These are phyloP conservation scores for Silene uniflora DNA, from an alignment of 148 eudicot species.

Conservation along the genomic window DNA sequence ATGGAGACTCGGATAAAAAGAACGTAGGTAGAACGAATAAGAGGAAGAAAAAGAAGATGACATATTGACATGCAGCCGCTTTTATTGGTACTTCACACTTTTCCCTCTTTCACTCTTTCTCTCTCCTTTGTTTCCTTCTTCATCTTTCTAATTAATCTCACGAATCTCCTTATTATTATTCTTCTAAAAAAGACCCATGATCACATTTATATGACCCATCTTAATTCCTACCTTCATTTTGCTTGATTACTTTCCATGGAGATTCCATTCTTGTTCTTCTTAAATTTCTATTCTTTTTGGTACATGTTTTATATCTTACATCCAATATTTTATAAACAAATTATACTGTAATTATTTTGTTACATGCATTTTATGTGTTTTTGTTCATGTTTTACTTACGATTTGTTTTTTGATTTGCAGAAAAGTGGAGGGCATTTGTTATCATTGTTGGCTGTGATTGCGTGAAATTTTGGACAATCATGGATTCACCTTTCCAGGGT, in stretches of 20 bases:
- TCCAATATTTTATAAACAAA: no score
- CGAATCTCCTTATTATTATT: constrained; percentile 5
- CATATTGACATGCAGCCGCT: constrained; percentile 34
- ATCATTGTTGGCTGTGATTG: constrained; percentile 29
- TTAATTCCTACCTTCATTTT: background rate
- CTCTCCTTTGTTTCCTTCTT: background rate
- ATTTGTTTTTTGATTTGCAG: constrained; percentile 15
- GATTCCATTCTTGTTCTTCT: constrained; percentile 24
- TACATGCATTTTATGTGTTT: background rate
- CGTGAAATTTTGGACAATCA: constrained; percentile 22
- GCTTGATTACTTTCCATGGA: constrained; percentile 19
- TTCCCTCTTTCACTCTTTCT: background rate
- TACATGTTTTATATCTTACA: background rate
- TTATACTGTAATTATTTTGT: background rate
- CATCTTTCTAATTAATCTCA: background rate
- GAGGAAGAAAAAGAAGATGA: constrained; percentile 18
- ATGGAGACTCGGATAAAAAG: background rate
- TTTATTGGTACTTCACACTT: constrained; percentile 21
- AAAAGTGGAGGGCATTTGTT: constrained; percentile 21
- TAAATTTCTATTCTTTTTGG: constrained; percentile 21
- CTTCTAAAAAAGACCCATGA: constrained; percentile 1
- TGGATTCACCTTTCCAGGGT: constrained; percentile 67
- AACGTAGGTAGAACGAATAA: background rate
- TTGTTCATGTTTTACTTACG: constrained; percentile 8
- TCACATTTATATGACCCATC: constrained; percentile 22